Base-by-base conservation (phyloP, 495 filamentous ascomycete genomes). In the Neurospora sp. region DNA sequence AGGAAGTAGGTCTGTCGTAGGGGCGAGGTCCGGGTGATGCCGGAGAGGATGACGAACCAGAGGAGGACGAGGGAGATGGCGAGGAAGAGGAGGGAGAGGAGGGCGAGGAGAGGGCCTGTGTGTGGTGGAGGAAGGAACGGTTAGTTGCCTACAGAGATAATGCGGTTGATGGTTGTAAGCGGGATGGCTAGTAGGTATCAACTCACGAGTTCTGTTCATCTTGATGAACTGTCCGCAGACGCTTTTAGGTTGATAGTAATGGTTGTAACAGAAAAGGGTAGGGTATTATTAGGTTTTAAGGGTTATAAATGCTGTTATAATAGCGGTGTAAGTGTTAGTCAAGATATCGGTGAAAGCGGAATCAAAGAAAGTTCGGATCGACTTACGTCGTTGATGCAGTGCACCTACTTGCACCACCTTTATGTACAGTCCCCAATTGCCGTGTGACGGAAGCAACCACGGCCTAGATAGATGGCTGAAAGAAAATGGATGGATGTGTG, bases 1-100 rank as follows among this genome's bases (percentile, higher is more conserved):
- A 97, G 88, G 86, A 97, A 96, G 83, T 91, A 97, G 76, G 93
- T 91, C 53, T 90, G 76, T 75, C 91, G 88, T 20, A 93, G 83
- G 6, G 94, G 94, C 14, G 80, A 86, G 12, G 79, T 80, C 73
- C 86, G 82, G 39, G 83, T 85, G 7, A 86, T 82, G 69, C 92
- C 94, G 35, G 88, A 92, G 37, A 97, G 86, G 68, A 97, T 83
- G 70, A 93, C 87, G 80, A 97, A 89, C 82, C 94, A 91, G 71
- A 94, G 90, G 75, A 97, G 81, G 53, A 96, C 83, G 71, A 93
- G 81, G 38, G 92, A 89, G 73, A 87, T 89, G 71, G 89, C 89
- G 80, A 92, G 90, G 76, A 97, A 88, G 80, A 96, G 81, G 72
- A 95, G 87, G 81, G 92, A 91, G 46, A 88, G 70, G 20, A 83